Conservation (phyloP, 805 yeast genomes). For the Torulaspora delbrueckii region DNA sequence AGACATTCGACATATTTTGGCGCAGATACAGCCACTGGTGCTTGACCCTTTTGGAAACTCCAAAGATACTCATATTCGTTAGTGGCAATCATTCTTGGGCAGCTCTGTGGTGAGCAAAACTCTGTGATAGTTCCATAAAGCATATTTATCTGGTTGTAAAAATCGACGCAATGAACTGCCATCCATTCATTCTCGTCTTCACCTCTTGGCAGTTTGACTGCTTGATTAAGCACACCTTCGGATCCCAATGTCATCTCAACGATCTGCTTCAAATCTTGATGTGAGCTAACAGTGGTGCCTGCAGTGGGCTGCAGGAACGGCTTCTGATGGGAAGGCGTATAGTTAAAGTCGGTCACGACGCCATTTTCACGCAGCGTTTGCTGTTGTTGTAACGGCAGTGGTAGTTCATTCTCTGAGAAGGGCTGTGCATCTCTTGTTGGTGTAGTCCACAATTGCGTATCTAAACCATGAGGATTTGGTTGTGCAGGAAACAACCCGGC, state of each 20-base stretch:
- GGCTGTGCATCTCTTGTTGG: conserved; percentile 10
- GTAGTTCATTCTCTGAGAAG: not conserved
- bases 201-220: conserved; percentile 88
- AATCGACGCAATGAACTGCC: conserved; percentile 96
- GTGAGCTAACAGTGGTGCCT: conserved; percentile 46
- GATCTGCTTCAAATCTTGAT: conserved; percentile 73
- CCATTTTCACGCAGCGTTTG: conserved; percentile 11
- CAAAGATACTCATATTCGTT: conserved; percentile 94
- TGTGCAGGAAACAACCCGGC: conserved; percentile 3
- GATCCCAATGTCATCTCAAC: conserved; percentile 96
- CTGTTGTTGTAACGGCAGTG: conserved; percentile 10
- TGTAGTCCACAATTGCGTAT: conserved; percentile 12
- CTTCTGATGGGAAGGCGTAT: conserved; percentile 37
- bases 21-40: conserved; percentile 85
- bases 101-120: conserved; percentile 89
- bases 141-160: conserved; percentile 95
- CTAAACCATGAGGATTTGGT: conserved; percentile 8
- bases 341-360: conserved; percentile 33
- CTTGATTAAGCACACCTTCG: conserved; percentile 83
- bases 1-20: conserved; percentile 91
- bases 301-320: conserved; percentile 30
- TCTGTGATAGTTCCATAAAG: conserved; percentile 92
- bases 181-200: conserved; percentile 92
- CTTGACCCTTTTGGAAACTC: conserved; percentile 71
- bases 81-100: conserved; percentile 97